Evolutionary conservation across 148 eudicot species (phyloP), one percentile per base, ranked within the genome.

Genomic region (Heliamphora exappendiculata): DNA sequence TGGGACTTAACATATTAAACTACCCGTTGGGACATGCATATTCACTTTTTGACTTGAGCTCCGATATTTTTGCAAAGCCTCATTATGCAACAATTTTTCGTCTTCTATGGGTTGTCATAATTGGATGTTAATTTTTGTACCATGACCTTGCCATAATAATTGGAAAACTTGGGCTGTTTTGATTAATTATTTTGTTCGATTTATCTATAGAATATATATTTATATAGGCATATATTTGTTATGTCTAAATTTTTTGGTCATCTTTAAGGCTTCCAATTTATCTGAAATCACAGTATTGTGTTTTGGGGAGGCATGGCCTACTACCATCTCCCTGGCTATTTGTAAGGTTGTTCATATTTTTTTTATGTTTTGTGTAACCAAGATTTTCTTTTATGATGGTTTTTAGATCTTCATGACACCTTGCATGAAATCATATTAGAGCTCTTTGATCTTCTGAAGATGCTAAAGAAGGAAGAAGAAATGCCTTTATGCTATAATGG

Each of bases 391-490:
- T 2, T 59, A 42, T 42, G 76, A 70, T 41, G 19, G 10, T 64
- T 70, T 47, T 24, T 20, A 0, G 50, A 36, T 69, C 68, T 65
- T 67, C 50, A 50, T 34, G 65, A 42, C 17, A 54, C n/a, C 33
- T 70, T 67, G 63, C 29, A 41, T 60, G 37, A 63, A 76, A 41
- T 59, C 44, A 1, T 75, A 29, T 70, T 76, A 3, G 75, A 94
- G 98, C 91, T 91, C 62, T 86, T 94, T 85, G 98, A 94, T 89
- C 85, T 95, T 75, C 78, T 89, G 79, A 97, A 94, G 53, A 94
- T 91, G 95, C 87, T 89, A 66, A 92, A 89, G 84, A 89, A 90
- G 88, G 97, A 94, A 87, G 97, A 90, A 76, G 98, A 92, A 77
- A 89, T 94, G 98, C 92, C n/a, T 94, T 53, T 72, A 89, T 70